phyloP scores from a whole-genome alignment of 306 rosid genomes.

The Hippophae gyantsensis region DNA sequence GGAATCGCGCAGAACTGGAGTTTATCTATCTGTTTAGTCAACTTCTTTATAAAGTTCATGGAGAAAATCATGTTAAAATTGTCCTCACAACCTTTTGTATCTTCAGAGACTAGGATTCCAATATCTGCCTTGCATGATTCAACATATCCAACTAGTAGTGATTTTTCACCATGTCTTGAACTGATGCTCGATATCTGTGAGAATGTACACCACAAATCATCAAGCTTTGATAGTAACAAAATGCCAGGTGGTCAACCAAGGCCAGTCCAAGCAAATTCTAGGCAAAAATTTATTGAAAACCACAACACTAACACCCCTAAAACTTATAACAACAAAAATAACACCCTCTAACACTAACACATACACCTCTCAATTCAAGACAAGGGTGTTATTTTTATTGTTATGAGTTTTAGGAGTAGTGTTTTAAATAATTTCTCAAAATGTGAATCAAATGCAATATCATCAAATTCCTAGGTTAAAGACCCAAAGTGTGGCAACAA shows the following conservation, averaged over 20 bases:
- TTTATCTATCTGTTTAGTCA: constrained; percentile 44
- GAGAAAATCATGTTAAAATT: constrained; percentile 54
- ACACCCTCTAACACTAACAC: no score
- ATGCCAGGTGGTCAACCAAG: background rate
- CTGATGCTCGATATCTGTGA: constrained; percentile 56
- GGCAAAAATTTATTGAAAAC: no score
- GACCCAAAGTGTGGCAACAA: no score
- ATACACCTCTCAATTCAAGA: no score
- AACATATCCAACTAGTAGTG: constrained; percentile 55
- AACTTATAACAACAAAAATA: no score
- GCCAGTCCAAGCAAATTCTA: no score
- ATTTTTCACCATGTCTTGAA: constrained; percentile 39
- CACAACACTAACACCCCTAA: no score
- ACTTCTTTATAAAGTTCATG: constrained; percentile 39
- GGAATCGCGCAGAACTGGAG: constrained; percentile 48
- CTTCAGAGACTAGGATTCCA: constrained; percentile 51
- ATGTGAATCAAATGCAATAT: no score
- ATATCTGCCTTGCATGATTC: constrained; percentile 35
- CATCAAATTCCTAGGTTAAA: no score
- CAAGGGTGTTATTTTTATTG: no score
- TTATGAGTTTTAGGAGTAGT: no score
- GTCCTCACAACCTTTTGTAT: constrained; percentile 30
- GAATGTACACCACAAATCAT: constrained; percentile 19
- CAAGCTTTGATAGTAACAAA: background rate
- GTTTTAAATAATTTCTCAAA: no score